Conservation (phyloP, 495 filamentous ascomycete species). For the Hypomontagnella monticulosa region DNA sequence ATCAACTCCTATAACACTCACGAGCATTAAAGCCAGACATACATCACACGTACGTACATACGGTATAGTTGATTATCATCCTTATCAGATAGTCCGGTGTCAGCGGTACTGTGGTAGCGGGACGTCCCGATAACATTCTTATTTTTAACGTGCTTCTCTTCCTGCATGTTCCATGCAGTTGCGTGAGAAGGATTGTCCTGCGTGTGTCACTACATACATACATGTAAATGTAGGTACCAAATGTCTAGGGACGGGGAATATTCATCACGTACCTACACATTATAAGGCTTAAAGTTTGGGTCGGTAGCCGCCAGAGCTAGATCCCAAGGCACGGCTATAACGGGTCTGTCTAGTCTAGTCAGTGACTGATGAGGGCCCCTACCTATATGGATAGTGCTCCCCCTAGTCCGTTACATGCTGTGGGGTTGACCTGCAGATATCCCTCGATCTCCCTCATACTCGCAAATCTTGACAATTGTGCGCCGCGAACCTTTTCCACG, state of each 20-base stretch:
- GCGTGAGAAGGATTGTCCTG: constrained; percentile 23
- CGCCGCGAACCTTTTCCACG: too few species aligned
- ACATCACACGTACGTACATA: too few species aligned
- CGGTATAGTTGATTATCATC: too few species aligned
- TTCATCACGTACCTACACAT: background rate
- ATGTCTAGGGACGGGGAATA: background rate
- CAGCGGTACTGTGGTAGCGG: background rate
- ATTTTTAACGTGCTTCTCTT: constrained; percentile 3
- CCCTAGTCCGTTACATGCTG: background rate
- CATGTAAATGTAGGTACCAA: background rate
- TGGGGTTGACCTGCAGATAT: too few species aligned
- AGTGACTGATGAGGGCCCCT: constrained; percentile 1
- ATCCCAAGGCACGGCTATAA: constrained; percentile 19
- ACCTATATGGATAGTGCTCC: background rate
- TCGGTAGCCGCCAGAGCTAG: constrained; percentile 31
- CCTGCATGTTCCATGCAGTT: constrained; percentile 10
- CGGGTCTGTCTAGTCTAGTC: constrained; percentile 4
- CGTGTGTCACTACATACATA: constrained; percentile 12
- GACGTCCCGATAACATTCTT: constrained; percentile 12
- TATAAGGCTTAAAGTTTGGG: constrained; percentile 19
- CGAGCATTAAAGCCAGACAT: too few species aligned
- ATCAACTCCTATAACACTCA: too few species aligned
- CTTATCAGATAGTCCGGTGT: too few species aligned
- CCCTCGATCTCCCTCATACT: too few species aligned
- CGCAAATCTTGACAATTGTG: too few species aligned